These are phyloP conservation scores for Saturnispora galanensis DNA, from an alignment of 805 yeast genomes.

Conservation along the genomic window DNA sequence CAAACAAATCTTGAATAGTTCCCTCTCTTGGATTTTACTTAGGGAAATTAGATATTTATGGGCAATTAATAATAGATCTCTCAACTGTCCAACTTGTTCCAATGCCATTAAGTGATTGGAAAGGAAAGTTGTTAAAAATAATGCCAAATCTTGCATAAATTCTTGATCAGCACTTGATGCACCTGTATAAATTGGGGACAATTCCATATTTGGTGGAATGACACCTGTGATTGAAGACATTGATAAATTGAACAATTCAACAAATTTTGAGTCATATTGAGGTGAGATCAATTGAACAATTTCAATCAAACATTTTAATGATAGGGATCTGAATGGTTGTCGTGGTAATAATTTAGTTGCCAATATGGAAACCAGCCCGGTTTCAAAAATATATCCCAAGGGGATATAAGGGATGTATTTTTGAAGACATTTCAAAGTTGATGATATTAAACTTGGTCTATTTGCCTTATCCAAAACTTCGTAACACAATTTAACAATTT, in stretches of 20 bases:
- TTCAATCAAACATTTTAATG: constrained; percentile 91
- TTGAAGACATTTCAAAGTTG: constrained; percentile 74
- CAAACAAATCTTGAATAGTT: constrained; percentile 86
- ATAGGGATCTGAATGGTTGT: constrained; percentile 68
- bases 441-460: constrained; percentile 72
- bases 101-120: constrained; percentile 58
- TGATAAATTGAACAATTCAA: constrained; percentile 58
- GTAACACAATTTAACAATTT: constrained; percentile 85
- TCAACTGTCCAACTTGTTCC: constrained; percentile 42
- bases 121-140: constrained; percentile 81
- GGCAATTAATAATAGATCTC: constrained; percentile 55
- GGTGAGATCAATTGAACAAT: constrained; percentile 61
- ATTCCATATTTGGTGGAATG: constrained; percentile 64
- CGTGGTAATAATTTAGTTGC: constrained; percentile 70
- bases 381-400: constrained; percentile 77
- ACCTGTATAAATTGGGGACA: constrained; percentile 58
- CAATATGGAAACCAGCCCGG: constrained; percentile 63
- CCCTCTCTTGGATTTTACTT: constrained; percentile 90
- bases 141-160: constrained; percentile 87
- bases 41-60: constrained; percentile 76
- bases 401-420: constrained; percentile 96
- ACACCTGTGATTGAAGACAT: constrained; percentile 59
- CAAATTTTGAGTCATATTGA: constrained; percentile 47
- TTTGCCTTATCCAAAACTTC: constrained; percentile 86
- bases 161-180: constrained; percentile 85